phyloP scores from a whole-genome alignment of 768 basidiomycete genomes.

The Chalciporus sphaerocephalus region DNA sequence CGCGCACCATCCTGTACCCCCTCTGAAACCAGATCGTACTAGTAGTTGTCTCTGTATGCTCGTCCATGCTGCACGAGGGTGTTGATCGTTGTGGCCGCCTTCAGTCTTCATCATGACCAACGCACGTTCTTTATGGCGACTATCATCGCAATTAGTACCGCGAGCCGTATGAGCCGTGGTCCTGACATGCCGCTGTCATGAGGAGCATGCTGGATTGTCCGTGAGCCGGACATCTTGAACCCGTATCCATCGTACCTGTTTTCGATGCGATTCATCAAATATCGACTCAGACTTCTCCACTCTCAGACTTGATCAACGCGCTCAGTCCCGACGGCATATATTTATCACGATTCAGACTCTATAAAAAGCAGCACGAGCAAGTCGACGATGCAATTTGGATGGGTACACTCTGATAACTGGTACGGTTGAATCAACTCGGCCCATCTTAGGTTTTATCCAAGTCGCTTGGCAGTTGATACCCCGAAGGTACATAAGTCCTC shows the following conservation, averaged over 20 bases:
- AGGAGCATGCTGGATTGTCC: neutral
- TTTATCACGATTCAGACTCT: too few species aligned
- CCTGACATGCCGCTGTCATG: neutral
- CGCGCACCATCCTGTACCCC: neutral
- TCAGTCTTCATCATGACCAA: neutral
- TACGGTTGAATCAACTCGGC: too few species aligned
- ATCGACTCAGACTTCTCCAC: too few species aligned
- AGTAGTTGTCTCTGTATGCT: neutral
- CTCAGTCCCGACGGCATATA: too few species aligned
- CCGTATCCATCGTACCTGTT: neutral
- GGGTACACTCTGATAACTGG: too few species aligned
- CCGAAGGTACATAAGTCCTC: neutral
- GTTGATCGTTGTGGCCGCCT: too few species aligned
- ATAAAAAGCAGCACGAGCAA: too few species aligned
- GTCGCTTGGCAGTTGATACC: too few species aligned
- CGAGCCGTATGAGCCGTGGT: too few species aligned
- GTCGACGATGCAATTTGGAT: too few species aligned
- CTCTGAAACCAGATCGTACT: constrained; percentile 4
- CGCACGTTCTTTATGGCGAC: neutral
- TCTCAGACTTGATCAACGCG: neutral
- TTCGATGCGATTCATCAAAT: too few species aligned
- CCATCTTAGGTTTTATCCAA: too few species aligned
- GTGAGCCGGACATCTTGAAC: neutral
- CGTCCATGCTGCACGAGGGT: neutral
- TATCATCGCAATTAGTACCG: neutral